Conservation (phyloP, 106 monocot genomes). For the Platanthera guangdongensis region DNA sequence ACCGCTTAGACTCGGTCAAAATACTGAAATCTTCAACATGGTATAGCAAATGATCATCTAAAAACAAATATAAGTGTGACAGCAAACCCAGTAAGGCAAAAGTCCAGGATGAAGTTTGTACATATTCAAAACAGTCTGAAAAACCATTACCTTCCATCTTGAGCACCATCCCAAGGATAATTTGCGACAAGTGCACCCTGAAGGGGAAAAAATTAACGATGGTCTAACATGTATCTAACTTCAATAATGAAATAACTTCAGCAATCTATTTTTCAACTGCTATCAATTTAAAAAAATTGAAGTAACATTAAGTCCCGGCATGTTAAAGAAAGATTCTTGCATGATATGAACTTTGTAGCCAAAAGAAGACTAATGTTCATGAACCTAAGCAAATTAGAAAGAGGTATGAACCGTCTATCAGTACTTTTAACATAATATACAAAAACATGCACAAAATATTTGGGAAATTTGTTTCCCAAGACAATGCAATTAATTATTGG, state of each 20-base stretch:
- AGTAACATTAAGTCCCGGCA: not conserved
- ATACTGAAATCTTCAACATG: no score
- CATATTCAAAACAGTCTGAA: not conserved
- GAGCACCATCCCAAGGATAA: constrained; percentile 98
- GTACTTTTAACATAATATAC: not conserved
- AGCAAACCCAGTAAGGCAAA: not conserved
- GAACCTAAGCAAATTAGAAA: not conserved
- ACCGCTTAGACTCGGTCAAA: no score
- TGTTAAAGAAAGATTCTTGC: not conserved
- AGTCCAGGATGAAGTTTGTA: not conserved
- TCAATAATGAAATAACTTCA: not conserved
- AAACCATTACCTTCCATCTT: constrained; percentile 51
- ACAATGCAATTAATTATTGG: not conserved
- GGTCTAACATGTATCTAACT: not conserved
- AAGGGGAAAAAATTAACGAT: constrained; percentile 11
- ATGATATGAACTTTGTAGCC: no score
- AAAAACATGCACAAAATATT: not conserved
- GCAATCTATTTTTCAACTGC: not conserved
- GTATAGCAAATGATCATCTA: not conserved
- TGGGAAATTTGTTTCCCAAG: not conserved
- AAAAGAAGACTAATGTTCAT: not conserved
- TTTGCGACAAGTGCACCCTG: constrained; percentile 99
- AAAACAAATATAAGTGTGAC: not conserved
- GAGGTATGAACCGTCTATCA: not conserved
- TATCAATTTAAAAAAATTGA: constrained; percentile 1